These are phyloP conservation scores for Heimioporus sp. DNA, from an alignment of 768 basidiomycete species.

Conservation along the genomic window DNA sequence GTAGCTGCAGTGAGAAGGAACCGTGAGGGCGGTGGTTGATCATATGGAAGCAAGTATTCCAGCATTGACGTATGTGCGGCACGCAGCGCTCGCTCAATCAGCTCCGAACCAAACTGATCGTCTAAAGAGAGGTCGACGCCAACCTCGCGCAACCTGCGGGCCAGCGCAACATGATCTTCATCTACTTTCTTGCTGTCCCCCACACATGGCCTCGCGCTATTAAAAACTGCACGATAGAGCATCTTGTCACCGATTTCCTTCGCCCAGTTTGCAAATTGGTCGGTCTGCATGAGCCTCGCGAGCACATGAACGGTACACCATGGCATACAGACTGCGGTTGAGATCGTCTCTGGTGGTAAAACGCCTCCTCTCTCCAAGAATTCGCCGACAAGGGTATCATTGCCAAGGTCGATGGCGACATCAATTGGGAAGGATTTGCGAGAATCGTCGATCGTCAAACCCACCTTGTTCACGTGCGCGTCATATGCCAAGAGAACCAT, in stretches of 20 bases:
- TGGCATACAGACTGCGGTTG: conserved; percentile 1
- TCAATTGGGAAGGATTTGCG: not conserved
- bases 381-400: not conserved
- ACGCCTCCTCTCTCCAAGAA: not conserved
- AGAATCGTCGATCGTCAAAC: not conserved
- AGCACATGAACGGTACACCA: conserved; percentile 3
- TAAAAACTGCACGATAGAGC: not conserved
- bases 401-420: not conserved
- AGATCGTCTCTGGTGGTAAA: not conserved
- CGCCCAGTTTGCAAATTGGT: conserved; percentile 1
- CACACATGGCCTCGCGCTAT: not conserved
- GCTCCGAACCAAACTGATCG: not conserved
- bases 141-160: not conserved
- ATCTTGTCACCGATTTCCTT: not conserved
- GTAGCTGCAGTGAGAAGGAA: not conserved
- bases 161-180: not conserved
- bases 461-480: not conserved
- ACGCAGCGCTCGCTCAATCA: not conserved
- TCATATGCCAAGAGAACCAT: not conserved
- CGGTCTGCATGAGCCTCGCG: not conserved
- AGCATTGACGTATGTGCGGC: conserved; percentile 1
- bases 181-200: not conserved
- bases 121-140: not conserved
- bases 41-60: not conserved
- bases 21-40: not conserved